Base-by-base conservation (phyloP, 1,284 basidiomycete genomes). In the Afroboletus lepidellus region DNA sequence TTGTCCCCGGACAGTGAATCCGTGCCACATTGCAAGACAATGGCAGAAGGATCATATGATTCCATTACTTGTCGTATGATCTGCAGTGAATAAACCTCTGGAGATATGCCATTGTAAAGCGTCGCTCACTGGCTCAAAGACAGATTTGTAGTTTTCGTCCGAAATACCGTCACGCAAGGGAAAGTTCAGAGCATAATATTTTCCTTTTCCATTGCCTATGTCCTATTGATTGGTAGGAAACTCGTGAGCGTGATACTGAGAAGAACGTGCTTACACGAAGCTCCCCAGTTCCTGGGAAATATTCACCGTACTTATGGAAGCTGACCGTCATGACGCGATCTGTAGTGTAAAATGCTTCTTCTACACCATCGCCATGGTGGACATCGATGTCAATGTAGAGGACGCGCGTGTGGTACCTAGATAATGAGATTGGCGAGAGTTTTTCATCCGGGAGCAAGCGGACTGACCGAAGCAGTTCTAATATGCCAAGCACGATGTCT, bases 271-370 rank as follows among this genome's bases (percentile, higher is more conserved):
- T 62, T 69, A 92, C 91, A 59, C 95, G 79, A 38, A 99, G 76
- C 71, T 98, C 96, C 29, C 97, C 97, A 2, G 97, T 99, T 12
- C 97, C 97, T 18, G 97, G 97, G 75, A 99, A 99, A 72, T 93
- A 99, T 70, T 99, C 97, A 43, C 97, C 97, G 63, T 98, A 99
- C 73, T 99, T 99, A 73, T 99, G 97, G 73, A 99, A 98, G 61
- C 91, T 94, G 67, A 88, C 88, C 0, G 96, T 98, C 97, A 99
- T 99, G 46, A 99, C 97, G 41, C 97, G 80, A 67, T 99, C 96
- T 15, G 97, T 99, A 0, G 95, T 97, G 70, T 98, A 99, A 71
- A 99, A 99, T 0, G 97, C 97, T 72, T 99, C 97, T 69, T 99
- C 97, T 8, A 99, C 97, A 39, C 97, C 97, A 70, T 99, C 97